Percentiles rank a stretch among this genome's conserved stretches.
Conservation (phyloP, 495 filamentous ascomycete species). For the Aspergillus nidulans region DNA sequence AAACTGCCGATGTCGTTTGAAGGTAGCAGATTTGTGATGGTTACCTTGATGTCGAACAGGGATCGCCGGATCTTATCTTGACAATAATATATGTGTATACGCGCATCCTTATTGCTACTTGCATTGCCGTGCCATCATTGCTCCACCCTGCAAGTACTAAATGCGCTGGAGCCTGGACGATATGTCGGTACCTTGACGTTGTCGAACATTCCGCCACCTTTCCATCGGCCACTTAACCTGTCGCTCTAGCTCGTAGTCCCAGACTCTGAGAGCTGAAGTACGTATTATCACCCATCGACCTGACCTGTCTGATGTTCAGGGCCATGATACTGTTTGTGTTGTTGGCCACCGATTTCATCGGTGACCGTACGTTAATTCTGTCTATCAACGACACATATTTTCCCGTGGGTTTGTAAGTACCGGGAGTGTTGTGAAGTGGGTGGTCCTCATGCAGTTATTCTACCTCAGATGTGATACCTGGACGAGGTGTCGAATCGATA, state of each 20-base stretch:
- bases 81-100: not conserved
- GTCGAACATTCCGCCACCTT: constrained; percentile 1
- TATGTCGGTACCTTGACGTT: not conserved
- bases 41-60: not conserved
- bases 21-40: not conserved
- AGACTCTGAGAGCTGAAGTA: not conserved
- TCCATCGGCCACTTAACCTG: not conserved
- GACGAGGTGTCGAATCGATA: constrained; percentile 6
- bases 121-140: not conserved
- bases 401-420: not conserved
- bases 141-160: not conserved
- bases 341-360: not conserved
- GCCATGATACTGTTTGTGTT: not conserved
- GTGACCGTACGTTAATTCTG: not conserved
- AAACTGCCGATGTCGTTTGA: not conserved
- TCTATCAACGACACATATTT: not conserved
- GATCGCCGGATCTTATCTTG: not conserved
- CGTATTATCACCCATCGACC: not conserved
- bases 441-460: not conserved
- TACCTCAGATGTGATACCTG: not conserved
- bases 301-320: not conserved
- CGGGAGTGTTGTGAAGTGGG: not conserved
- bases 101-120: not conserved
- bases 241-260: not conserved
- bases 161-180: not conserved